Evolutionary conservation across 1,284 basidiomycete genomes (phyloP).

Genomic region (Puccinia horiana): DNA sequence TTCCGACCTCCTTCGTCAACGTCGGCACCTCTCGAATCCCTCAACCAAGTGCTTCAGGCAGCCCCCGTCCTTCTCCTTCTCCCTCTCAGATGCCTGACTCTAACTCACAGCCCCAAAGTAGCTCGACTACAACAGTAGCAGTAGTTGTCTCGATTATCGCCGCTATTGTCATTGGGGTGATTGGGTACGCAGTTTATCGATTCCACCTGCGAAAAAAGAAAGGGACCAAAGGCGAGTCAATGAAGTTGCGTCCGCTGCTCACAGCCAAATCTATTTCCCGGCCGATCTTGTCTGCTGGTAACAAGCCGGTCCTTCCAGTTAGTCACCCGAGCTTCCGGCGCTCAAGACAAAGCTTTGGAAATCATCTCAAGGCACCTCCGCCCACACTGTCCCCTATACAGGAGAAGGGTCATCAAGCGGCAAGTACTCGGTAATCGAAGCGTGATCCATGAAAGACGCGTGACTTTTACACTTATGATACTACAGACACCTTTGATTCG

Average conservation of each 20-base stretch:
- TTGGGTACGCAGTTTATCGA: slow-evolving; percentile 20
- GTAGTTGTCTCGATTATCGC: not conserved
- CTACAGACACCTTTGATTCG: slow-evolving; percentile 22
- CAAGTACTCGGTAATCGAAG: not conserved
- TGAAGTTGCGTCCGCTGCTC: slow-evolving; percentile 18
- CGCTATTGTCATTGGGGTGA: not conserved
- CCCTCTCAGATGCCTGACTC: not conserved
- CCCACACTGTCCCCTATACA: not conserved
- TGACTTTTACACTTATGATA: slow-evolving; percentile 10
- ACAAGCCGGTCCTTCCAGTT: not conserved
- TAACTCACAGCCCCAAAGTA: not conserved
- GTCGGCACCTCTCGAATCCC: not conserved
- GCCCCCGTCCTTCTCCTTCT: not conserved
- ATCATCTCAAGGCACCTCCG: not conserved
- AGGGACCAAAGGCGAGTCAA: not conserved
- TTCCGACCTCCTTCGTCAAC: not conserved
- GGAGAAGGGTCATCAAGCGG: not conserved
- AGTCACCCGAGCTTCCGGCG: not conserved
- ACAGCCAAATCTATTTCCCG: slow-evolving; percentile 12
- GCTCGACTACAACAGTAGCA: not conserved
- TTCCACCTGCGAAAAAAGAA: slow-evolving; percentile 20
- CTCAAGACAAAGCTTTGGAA: slow-evolving; percentile 2
- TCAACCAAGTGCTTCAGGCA: slow-evolving; percentile 6
- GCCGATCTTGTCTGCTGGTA: not conserved
- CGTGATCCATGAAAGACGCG: not conserved